Evolutionary conservation across 495 filamentous ascomycete species (phyloP), one percentile per base, ranked within the genome.

Genomic region (Lophium mytilinum): DNA sequence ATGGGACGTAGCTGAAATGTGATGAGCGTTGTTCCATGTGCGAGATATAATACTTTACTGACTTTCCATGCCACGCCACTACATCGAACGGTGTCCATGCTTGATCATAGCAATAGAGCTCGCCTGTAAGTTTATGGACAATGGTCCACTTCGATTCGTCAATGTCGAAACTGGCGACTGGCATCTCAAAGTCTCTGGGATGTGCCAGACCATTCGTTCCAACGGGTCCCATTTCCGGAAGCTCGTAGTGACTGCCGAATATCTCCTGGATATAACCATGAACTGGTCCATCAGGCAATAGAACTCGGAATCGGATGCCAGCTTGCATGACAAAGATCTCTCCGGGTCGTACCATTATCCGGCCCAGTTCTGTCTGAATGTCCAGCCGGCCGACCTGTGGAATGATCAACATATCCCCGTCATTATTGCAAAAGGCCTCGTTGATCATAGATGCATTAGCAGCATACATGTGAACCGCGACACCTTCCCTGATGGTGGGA

Each of bases 141-240:
- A 46, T 47, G n/a, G 45, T 35, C 53, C 45, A 55, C n/a, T 24
- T 19, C 7, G 40, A 55, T n/a, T 18, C 40, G 30, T 49, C 40
- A 41, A 53, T 40, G 35, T 81, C 80, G 63, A 91, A 95, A 45
- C 73, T 67, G 10, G 90, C 90, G 9, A 89, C 75, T 4, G 90
- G 89, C 5, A 81, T 81, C 69, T 92, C 87, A 72, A 95, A 95
- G 66, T 95, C 90, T 17, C 90, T 80, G 0, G 82, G 78, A 65
- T 94, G 93, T 55, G 90, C 90, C 5, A 95, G 81, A 35, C 89
- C 78, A 66, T 90, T 90, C 43, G 83, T 86, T 7, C 90, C 90
- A 61, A 95, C 93, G 35, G 90, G 89, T 3, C 90, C 90, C 3
- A 95, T 53, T 33, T 61, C 58, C 21, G 58, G 58, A 9, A 61